Base-by-base conservation (phyloP, 441 rosid genomes). In the Brassica balearica region DNA sequence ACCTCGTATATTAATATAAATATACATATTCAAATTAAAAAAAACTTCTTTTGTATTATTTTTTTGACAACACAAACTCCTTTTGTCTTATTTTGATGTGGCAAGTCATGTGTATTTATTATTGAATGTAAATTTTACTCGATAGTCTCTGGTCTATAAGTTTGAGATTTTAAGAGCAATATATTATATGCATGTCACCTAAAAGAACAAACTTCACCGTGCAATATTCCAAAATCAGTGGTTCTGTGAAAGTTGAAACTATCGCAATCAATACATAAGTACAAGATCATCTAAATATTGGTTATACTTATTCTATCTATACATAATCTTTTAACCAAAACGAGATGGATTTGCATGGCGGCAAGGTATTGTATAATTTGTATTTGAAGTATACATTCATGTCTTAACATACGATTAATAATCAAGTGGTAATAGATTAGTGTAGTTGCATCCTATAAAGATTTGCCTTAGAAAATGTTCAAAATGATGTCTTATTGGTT, bases 1-100 rank as follows among this genome's bases (percentile, higher is more conserved):
- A 34, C 29, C 51, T 38, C 48, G 19, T 25, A 25, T 58, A 65
- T 25, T 55, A 36, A n/a, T 66, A 74, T 22, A 10, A 10, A 29
- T 6, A 29, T 34, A 8, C 2, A 34, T 34, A 38, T 3, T 22
- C 29, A 29, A 53, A 53, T 20, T 32, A 48, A n/a, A 20, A 29
- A 36, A 59, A 68, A 27, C 62, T 43, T 58, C 22, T 29, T 75
- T 75, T 75, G 73, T 59, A 27, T 25, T 19, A 19, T 25, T 25
- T 25, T 25, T 25, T 25, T 25, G 0, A 25, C 4, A 25, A 25
- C 27, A 29, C 56, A 61, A 69, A 29, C 64, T 48, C 46, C 17
- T 20, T 76, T 76, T 76, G 74, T 61, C 20, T 5, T 17, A 46
- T 69, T 43, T 29, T 58, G 41, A 32, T 76, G 64, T 48, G 63